Base-by-base conservation (phyloP, 148 eudicot species). In the Cornus kousa region DNA sequence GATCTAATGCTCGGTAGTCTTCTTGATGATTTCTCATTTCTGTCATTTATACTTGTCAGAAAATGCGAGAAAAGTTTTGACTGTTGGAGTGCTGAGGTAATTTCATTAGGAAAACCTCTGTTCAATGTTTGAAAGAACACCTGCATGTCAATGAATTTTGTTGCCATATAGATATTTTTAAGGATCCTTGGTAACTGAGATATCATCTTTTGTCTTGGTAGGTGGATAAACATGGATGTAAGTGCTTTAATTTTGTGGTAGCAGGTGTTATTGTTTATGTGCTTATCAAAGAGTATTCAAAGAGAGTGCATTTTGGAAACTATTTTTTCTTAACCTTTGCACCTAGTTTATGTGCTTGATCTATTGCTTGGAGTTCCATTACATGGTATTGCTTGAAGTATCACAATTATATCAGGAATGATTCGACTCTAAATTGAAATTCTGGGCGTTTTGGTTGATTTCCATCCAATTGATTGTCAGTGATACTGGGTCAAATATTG, bases 1-100 rank as follows among this genome's bases (percentile, higher is more conserved):
- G 82, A 71, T 71, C 65, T 2, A 6, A 76, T n/a, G 72, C 72
- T 80, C 53, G 40, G 23, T 20, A 64, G 68, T 13, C 11, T 74
- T 53, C 16, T 66, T 50, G 20, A 37, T 80, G 39, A 20, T 73
- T 71, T 22, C 64, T 55, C 66, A 62, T 62, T 17, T 62, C 66
- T 62, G 23, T 62, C 23, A 62, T 19, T 62, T 20, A 17, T 62
- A 19, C 23, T 62, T 17, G 66, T 20, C 66, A 62, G 23, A n/a
- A 17, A 20, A 13, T 8, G 17, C 8, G 62, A 62, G 66, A 17
- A 62, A 9, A 1, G 4, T 17, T 62, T 62, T 62, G 23, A 62
- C 23, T 62, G 22, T 17, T 19, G 66, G 19, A 17, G 23, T 20
- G 17, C 6, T 62, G 66, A 62, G 66, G 66, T 62, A 62, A 62